Conservation (phyloP, 768 basidiomycete genomes). For the Leccinum olivaceopallidum region DNA sequence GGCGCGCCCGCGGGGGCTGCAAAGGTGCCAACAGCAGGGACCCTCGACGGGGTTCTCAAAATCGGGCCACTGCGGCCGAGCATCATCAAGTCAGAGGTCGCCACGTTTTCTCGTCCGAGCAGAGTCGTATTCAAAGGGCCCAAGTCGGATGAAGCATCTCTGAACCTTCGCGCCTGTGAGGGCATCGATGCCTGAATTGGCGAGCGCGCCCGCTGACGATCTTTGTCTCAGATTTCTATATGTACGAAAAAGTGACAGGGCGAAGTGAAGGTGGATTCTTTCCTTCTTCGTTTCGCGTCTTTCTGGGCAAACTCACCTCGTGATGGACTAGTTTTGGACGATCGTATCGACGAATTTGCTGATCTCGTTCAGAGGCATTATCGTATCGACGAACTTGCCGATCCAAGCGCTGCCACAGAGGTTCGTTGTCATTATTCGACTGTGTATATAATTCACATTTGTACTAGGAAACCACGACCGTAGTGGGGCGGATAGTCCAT, state of each 20-base stretch:
- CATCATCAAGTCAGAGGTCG: slow-evolving; percentile 20
- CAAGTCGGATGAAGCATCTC: slow-evolving; percentile 29
- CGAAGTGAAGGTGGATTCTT: slow-evolving; percentile 68
- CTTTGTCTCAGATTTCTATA: slow-evolving; percentile 69
- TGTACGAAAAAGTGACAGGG: slow-evolving; percentile 90
- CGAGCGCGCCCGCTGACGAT: slow-evolving; percentile 1
- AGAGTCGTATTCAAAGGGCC: slow-evolving; percentile 34
- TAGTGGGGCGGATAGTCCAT: slow-evolving; percentile 73
- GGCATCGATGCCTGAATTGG: neutral
- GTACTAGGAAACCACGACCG: slow-evolving; percentile 58
- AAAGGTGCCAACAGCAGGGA: neutral
- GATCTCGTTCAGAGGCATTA: slow-evolving; percentile 74
- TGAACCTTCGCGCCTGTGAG: slow-evolving; percentile 60
- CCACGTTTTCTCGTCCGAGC: slow-evolving; percentile 26
- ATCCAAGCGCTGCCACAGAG: slow-evolving; percentile 64
- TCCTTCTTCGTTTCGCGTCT: neutral
- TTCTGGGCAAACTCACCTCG: neutral
- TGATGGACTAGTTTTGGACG: slow-evolving; percentile 65
- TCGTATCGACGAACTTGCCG: slow-evolving; percentile 68
- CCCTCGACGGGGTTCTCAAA: slow-evolving; percentile 20
- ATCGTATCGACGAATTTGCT: slow-evolving; percentile 83
- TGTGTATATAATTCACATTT: neutral
- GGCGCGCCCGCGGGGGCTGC: slow-evolving; percentile 4
- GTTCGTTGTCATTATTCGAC: slow-evolving; percentile 29
- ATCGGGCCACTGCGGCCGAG: slow-evolving; percentile 7